Conservation (phyloP, 176 grass and related monocot genomes). For the Luzula sylvatica region DNA sequence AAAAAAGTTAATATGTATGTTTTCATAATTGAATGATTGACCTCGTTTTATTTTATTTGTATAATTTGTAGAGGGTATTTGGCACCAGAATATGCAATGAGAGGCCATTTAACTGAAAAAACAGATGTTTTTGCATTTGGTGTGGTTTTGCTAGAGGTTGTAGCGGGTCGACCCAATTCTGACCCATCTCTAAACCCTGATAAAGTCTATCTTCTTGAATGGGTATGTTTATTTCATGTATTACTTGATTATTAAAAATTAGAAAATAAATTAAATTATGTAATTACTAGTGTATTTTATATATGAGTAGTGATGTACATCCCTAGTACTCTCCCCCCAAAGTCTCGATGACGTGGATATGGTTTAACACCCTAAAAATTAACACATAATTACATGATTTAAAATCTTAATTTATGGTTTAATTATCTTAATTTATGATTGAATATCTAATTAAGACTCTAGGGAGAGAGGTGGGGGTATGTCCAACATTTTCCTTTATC, state of each 20-base stretch:
- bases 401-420: too few relatives aligned
- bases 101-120: conserved; percentile 77
- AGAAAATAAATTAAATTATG: neutral
- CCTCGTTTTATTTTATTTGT: neutral
- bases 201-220: conserved; percentile 71
- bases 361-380: too few relatives aligned
- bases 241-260: neutral
- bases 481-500: too few relatives aligned
- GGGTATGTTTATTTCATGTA: conserved; percentile 36
- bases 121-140: conserved; percentile 69
- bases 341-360: too few relatives aligned
- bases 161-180: conserved; percentile 65
- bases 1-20: neutral
- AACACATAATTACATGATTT: too few relatives aligned
- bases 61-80: conserved; percentile 55
- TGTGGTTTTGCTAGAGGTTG: conserved; percentile 43
- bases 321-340: too few relatives aligned
- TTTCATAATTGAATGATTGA: neutral
- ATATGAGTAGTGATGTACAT: too few relatives aligned
- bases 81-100: conserved; percentile 81
- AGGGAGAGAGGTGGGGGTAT: too few relatives aligned
- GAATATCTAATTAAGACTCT: too few relatives aligned
- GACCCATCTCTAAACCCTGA: conserved; percentile 25
- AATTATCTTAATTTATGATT: too few relatives aligned
- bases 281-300: neutral